phyloP scores from a whole-genome alignment of 805 yeast species.

The Hanseniaspora nectarophila region DNA sequence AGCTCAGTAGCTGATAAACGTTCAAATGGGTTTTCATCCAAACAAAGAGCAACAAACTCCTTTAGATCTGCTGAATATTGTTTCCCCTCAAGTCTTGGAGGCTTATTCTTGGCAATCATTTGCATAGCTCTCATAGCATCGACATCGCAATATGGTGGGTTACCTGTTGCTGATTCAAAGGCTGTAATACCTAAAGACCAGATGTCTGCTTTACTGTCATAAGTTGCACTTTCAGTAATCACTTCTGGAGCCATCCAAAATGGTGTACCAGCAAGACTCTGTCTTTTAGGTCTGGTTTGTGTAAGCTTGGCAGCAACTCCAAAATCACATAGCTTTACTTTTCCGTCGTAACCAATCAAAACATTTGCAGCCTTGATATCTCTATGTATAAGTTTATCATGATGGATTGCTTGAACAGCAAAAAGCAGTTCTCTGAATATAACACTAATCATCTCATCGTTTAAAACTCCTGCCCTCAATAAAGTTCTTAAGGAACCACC shows the following conservation, averaged over 20 bases:
- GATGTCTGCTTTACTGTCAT: slow-evolving; percentile 86
- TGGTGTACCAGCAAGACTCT: slow-evolving; percentile 92
- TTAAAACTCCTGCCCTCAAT: slow-evolving; percentile 74
- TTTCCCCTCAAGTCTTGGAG: slow-evolving; percentile 88
- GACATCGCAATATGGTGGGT: slow-evolving; percentile 92
- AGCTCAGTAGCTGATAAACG: slow-evolving; percentile 81
- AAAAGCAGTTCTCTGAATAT: slow-evolving; percentile 67
- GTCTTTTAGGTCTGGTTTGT: slow-evolving; percentile 60
- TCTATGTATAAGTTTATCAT: slow-evolving; percentile 84
- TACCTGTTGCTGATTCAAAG: slow-evolving; percentile 90
- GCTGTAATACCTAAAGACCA: slow-evolving; percentile 96
- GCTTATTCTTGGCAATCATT: slow-evolving; percentile 80
- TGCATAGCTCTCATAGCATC: slow-evolving; percentile 94
- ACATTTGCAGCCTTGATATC: slow-evolving; percentile 96
- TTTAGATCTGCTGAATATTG: slow-evolving; percentile 64
- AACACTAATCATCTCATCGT: slow-evolving; percentile 74
- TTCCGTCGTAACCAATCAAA: slow-evolving; percentile 76
- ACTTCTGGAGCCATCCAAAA: slow-evolving; percentile 99
- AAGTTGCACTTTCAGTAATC: slow-evolving; percentile 75
- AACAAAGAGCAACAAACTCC: slow-evolving; percentile 79
- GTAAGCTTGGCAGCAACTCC: slow-evolving; percentile 95
- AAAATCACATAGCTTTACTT: slow-evolving; percentile 86
- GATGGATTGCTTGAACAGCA: slow-evolving; percentile 74
- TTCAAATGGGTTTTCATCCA: slow-evolving; percentile 86
- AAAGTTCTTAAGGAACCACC: slow-evolving; percentile 90